Evolutionary conservation across 1,139 yeast genomes (phyloP), one percentile per base, ranked within the genome.

Genomic region (Geotrichum histeridarum): DNA sequence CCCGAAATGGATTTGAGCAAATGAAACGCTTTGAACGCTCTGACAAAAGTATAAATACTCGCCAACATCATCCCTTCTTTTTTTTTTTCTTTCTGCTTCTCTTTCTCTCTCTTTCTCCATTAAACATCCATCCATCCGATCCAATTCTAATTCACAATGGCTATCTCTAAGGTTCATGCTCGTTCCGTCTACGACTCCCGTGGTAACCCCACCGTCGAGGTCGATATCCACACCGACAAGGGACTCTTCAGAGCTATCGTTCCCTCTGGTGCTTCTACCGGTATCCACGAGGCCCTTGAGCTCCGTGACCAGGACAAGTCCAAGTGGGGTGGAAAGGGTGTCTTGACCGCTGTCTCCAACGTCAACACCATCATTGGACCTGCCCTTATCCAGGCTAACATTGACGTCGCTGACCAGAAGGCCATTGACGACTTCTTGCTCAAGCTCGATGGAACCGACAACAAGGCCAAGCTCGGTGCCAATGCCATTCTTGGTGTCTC

Each of bases 141-240:
- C 38, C 39, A 11, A 12, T n/a, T 51, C 8, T 12, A 22, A 27
- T 8, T 42, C 32, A 68, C 54, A 68, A 78, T 78, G 82, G 77
- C 82, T 64, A 75, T 79, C 67, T 67, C 80, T 61, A 88, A 89
- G 77, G 77, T 88, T 67, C 82, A 79, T 76, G 87, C 96, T 68
- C 87, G 96, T 79, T 83, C 83, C 79, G 95, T 90, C 75, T 90
- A 90, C 84, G 97, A 90, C 78, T 89, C 96, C 65, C 87, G 97
- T 79, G 96, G 96, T 54, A 90, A 90, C 82, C 97, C 97, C 76
- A 90, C 96, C 63, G 96, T 90, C 66, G 96, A 90, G 81, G 96
- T 89, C 65, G 96, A 90, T 70, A 69, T 89, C 66, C 79, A 84
- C 80, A 90, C 96, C 68, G 89, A 78, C 61, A 81, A 84, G 69